These are phyloP conservation scores for Allium cepa DNA, from an alignment of 106 monocot genomes.

Conservation along the genomic window DNA sequence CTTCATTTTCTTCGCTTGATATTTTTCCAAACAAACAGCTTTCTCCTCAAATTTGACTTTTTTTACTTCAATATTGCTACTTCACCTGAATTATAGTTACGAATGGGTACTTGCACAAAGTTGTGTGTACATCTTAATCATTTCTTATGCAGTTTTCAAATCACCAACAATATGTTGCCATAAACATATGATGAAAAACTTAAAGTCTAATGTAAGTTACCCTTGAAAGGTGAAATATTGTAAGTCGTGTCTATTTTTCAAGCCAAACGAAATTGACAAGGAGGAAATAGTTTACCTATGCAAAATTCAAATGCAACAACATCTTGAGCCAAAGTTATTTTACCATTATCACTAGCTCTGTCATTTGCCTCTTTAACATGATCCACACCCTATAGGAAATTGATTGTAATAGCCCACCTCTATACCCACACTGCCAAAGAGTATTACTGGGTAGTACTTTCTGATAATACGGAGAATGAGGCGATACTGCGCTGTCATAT, in stretches of 20 bases:
- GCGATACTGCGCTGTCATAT: too few relatives aligned
- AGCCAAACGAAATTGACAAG: not conserved
- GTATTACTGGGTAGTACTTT: too few relatives aligned
- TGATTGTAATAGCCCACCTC: constrained; percentile 4
- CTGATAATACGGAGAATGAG: too few relatives aligned
- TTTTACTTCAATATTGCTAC: too few relatives aligned
- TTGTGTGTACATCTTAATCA: constrained; percentile 79
- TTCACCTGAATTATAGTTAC: too few relatives aligned
- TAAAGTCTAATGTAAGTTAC: not conserved
- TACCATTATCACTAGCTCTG: constrained; percentile 79
- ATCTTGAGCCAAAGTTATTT: constrained; percentile 79
- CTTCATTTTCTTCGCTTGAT: too few relatives aligned
- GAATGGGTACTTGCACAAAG: constrained; percentile 57
- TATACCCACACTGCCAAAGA: too few relatives aligned
- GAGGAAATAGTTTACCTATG: constrained; percentile 40
- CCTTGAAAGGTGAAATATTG: not conserved
- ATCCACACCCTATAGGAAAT: constrained; percentile 74
- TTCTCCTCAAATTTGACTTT: too few relatives aligned
- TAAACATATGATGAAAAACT: not conserved
- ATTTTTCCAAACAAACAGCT: too few relatives aligned
- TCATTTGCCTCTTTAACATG: constrained; percentile 86
- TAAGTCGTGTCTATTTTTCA: not conserved
- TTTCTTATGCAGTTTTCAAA: constrained; percentile 87
- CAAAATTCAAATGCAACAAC: constrained; percentile 76
- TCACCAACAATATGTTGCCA: constrained; percentile 1